Evolutionary conservation across 176 grass and related monocot species (phyloP).

Genomic region (Eremochloa ophiuroides): DNA sequence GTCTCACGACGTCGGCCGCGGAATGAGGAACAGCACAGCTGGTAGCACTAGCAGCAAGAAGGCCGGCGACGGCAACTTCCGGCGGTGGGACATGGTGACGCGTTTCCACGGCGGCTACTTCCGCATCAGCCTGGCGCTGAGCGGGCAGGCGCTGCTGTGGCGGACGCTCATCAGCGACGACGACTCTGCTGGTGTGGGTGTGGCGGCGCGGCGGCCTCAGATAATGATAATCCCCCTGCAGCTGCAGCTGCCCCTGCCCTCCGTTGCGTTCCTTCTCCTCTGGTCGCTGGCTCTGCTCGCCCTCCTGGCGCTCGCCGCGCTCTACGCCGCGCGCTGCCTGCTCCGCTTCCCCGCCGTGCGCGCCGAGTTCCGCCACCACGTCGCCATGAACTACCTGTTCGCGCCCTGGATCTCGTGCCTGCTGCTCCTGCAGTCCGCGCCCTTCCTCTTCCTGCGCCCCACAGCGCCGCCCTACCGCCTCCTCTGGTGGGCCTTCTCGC

Average conservation of each 20-base stretch:
- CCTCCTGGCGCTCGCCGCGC: slow-evolving; percentile 51
- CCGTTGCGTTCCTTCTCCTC: slow-evolving; percentile 71
- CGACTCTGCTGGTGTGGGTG: too few relatives aligned
- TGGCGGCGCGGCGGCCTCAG: too few relatives aligned
- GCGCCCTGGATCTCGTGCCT: slow-evolving; percentile 95
- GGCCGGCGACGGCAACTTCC: not conserved
- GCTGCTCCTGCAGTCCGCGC: slow-evolving; percentile 69
- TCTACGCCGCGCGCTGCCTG: slow-evolving; percentile 62
- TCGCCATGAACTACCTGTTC: slow-evolving; percentile 95
- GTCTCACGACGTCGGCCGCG: too few relatives aligned
- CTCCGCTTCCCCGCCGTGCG: slow-evolving; percentile 57
- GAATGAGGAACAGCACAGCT: too few relatives aligned
- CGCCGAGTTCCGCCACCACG: slow-evolving; percentile 85
- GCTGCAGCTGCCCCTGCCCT: slow-evolving; percentile 56
- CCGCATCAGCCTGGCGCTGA: slow-evolving; percentile 80
- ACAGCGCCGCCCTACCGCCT: slow-evolving; percentile 37
- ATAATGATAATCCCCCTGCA: too few relatives aligned
- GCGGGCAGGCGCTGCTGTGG: slow-evolving; percentile 88
- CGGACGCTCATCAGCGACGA: slow-evolving; percentile 62
- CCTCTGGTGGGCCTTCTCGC: slow-evolving; percentile 65
- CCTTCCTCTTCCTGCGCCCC: slow-evolving; percentile 44
- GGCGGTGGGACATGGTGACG: slow-evolving; percentile 40
- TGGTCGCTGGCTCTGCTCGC: slow-evolving; percentile 75
- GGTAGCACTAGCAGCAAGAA: not conserved
- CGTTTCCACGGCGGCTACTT: slow-evolving; percentile 90